phyloP scores from a whole-genome alignment of 352 stramenopile genomes.

The Phytopythium montanum region DNA sequence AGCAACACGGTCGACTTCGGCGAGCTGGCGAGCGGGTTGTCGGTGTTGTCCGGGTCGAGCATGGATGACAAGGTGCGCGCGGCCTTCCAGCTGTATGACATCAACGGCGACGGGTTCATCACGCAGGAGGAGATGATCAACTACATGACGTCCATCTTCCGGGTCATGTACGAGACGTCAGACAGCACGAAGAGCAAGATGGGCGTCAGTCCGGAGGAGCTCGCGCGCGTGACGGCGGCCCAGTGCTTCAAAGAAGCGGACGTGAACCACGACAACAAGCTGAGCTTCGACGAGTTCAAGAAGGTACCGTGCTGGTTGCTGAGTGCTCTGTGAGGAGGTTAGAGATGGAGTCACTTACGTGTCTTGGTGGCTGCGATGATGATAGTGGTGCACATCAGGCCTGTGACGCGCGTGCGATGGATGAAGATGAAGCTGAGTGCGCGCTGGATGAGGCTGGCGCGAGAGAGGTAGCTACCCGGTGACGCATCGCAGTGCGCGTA shows the following conservation, averaged over 20 bases:
- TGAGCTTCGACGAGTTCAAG: constrained; percentile 90
- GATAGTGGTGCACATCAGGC: constrained; percentile 39
- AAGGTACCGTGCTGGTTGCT: constrained; percentile 45
- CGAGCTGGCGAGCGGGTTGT: constrained; percentile 81
- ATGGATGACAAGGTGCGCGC: constrained; percentile 87
- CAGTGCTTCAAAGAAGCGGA: constrained; percentile 87
- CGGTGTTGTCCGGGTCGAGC: constrained; percentile 76
- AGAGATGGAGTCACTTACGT: constrained; percentile 10
- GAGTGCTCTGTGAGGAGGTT: not conserved
- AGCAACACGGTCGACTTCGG: constrained; percentile 86
- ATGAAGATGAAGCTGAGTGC: constrained; percentile 9
- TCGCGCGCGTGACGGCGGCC: constrained; percentile 71
- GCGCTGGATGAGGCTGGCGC: not conserved
- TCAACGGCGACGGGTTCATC: constrained; percentile 84
- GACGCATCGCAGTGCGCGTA: not conserved
- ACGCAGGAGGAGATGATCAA: constrained; percentile 84
- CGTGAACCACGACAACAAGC: constrained; percentile 78
- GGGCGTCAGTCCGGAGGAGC: constrained; percentile 66
- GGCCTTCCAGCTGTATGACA: constrained; percentile 84
- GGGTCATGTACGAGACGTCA: constrained; percentile 88
- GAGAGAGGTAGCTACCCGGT: constrained; percentile 2
- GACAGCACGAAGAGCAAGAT: constrained; percentile 73
- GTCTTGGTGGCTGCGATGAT: constrained; percentile 6
- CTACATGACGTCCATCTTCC: constrained; percentile 89
- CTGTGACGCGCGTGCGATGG: constrained; percentile 21